A percentile compares a stretch with the other conserved stretches of the same genome.
Conservation (phyloP, 306 rosid species). For the Malus sieversii region DNA sequence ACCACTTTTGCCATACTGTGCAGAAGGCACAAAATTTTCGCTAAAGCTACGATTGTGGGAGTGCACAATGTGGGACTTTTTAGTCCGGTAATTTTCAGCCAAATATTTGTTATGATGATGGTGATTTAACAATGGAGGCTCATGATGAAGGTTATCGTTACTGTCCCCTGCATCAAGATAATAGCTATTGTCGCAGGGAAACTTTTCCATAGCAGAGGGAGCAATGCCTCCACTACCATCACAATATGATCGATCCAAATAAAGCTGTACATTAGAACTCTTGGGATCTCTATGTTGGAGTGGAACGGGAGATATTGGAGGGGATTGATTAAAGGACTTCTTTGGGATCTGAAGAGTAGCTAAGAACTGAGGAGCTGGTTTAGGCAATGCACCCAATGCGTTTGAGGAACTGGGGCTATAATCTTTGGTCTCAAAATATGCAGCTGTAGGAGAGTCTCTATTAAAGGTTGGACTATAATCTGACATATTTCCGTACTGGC, state of each 20-base stretch:
- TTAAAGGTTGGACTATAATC: slow-evolving; percentile 54
- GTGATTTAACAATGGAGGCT: slow-evolving; percentile 34
- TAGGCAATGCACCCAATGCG: slow-evolving; percentile 29
- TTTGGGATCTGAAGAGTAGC: slow-evolving; percentile 34
- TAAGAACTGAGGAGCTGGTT: slow-evolving; percentile 40
- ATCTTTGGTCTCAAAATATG: slow-evolving; percentile 47
- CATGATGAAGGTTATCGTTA: slow-evolving; percentile 36
- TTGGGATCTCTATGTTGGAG: slow-evolving; percentile 40
- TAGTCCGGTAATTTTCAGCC: slow-evolving; percentile 28
- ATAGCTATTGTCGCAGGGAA: slow-evolving; percentile 34
- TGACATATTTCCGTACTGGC: slow-evolving; percentile 48
- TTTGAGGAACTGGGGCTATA: slow-evolving; percentile 36
- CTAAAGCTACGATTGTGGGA: slow-evolving; percentile 39
- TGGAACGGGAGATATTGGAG: slow-evolving; percentile 34
- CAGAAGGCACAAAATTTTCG: slow-evolving; percentile 36
- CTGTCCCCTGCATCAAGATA: slow-evolving; percentile 40
- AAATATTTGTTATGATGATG: slow-evolving; percentile 34
- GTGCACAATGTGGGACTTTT: slow-evolving; percentile 26
- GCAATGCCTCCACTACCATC: slow-evolving; percentile 28
- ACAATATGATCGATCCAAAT: slow-evolving; percentile 32
- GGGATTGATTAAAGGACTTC: slow-evolving; percentile 38
- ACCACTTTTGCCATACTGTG: slow-evolving; percentile 28
- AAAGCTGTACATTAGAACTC: slow-evolving; percentile 26
- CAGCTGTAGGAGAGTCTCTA: slow-evolving; percentile 37
- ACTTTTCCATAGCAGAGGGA: slow-evolving; percentile 39